Evolutionary conservation across 345 rosid genomes (phyloP).

Genomic region (Boechera retrofracta): DNA sequence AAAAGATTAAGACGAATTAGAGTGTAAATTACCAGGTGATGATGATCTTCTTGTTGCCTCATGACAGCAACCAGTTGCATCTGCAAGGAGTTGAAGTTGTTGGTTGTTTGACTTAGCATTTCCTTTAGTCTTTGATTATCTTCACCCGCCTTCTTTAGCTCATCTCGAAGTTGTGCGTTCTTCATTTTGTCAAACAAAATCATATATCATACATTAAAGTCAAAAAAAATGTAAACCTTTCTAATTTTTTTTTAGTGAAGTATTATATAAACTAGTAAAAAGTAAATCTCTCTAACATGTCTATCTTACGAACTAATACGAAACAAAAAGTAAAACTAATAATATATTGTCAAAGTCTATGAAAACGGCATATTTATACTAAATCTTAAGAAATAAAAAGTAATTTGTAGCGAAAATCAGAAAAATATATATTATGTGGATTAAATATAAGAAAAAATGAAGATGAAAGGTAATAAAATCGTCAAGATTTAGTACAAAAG

Average conservation of each 20-base stretch:
- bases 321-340: no score
- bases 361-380: not conserved
- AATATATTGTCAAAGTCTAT: slow-evolving; percentile 7
- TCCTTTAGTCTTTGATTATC: slow-evolving; percentile 79
- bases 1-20: not conserved
- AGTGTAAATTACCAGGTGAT: slow-evolving; percentile 30
- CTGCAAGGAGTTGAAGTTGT: slow-evolving; percentile 68
- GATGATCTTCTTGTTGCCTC: slow-evolving; percentile 59
- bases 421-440: not conserved
- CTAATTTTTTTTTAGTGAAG: not conserved
- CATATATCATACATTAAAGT: not conserved
- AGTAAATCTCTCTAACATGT: not conserved
- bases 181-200: slow-evolving; percentile 26
- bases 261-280: not conserved
- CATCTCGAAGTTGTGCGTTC: slow-evolving; percentile 62
- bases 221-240: not conserved
- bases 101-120: slow-evolving; percentile 73
- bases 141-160: slow-evolving; percentile 65
- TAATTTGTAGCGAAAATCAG: not conserved
- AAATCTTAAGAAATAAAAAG: not conserved
- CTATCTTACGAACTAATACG: not conserved
- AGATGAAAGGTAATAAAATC: not conserved
- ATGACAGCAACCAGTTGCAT: slow-evolving; percentile 68
- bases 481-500: not conserved
- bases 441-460: not conserved